Evolutionary conservation across 176 grass and related monocot genomes (phyloP).

Genomic region (Eragrostis curvula): DNA sequence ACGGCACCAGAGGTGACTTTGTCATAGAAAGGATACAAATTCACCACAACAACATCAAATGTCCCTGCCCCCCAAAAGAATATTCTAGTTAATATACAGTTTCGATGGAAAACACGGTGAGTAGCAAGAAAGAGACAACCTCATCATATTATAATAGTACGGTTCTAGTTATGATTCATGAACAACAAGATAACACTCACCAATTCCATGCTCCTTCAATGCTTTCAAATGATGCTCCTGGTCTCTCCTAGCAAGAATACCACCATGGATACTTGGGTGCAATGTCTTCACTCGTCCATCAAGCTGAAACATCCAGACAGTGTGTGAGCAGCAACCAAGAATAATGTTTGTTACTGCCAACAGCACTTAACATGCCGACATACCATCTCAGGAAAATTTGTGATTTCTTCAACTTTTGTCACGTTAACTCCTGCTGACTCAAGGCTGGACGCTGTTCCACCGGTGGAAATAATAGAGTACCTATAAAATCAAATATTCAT

Average conservation of each 20-base stretch:
- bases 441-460: conserved; percentile 82
- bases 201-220: conserved; percentile 76
- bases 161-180: not conserved
- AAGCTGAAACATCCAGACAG: conserved; percentile 57
- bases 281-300: conserved; percentile 97
- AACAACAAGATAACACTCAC: conserved; percentile 34
- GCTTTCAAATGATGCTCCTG: conserved; percentile 79
- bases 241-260: conserved; percentile 96
- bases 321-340: not conserved
- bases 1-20: conserved; percentile 82
- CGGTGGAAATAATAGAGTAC: conserved; percentile 85
- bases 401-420: conserved; percentile 93
- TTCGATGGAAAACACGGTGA: not conserved
- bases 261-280: conserved; percentile 94
- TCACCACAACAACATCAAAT: conserved; percentile 97
- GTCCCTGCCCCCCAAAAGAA: conserved; percentile 53
- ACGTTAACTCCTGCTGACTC: conserved; percentile 83
- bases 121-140: not conserved
- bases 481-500: conserved; percentile 32
- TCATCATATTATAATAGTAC: not conserved
- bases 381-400: conserved; percentile 98
- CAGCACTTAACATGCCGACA: not conserved
- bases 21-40: conserved; percentile 94
- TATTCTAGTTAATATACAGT: not conserved
- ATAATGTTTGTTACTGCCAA: not conserved